Base-by-base conservation (phyloP, 148 eudicot species). In the Beta vulgaris region DNA sequence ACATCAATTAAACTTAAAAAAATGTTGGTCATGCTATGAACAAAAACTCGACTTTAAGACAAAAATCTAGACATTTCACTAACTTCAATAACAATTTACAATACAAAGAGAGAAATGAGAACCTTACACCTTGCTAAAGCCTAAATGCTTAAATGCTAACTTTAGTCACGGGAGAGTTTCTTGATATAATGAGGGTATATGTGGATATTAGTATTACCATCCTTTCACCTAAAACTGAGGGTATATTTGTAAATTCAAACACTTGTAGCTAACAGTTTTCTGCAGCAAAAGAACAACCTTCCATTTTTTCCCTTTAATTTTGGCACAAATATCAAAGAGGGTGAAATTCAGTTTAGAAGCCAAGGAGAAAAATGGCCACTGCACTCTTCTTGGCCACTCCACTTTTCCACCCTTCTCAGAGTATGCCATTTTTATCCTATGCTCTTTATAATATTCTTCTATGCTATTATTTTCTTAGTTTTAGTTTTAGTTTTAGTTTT, bases 311-410 rank as follows among this genome's bases (percentile, higher is more conserved):
- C 65, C 51, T 34, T 32, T 31, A 26, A 34, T 62, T 62, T 26
- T n/a, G 13, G 54, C 67, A 70, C 68, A 82, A 46, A 54, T 26
- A 58, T 64, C 68, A 44, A 79, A 37, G 46, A 46, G 35, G 29
- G 25, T 18, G 70, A 80, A 69, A 21, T 32, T 73, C 46, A 62
- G 32, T 25, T 32, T 12, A 63, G 23, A 53, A 69, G 19, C 55
- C 31, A 58, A 59, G 16, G 36, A 10, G 55, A 32, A n/a, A 71
- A 69, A 93, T 91, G 97, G 90, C 88, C 73, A 84, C 80, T 76
- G 77, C 89, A 63, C 85, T 89, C 44, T 76, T 72, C 80, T 76
- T 91, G 70, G 88, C 89, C 32, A 65, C 86, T 72, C 76, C 87
- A 54, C 81, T 84, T 37, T 79, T 81, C 78, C 77, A 77, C 40